Evolutionary conservation across 805 yeast genomes (phyloP).

Genomic region (Priceomyces castillae): DNA sequence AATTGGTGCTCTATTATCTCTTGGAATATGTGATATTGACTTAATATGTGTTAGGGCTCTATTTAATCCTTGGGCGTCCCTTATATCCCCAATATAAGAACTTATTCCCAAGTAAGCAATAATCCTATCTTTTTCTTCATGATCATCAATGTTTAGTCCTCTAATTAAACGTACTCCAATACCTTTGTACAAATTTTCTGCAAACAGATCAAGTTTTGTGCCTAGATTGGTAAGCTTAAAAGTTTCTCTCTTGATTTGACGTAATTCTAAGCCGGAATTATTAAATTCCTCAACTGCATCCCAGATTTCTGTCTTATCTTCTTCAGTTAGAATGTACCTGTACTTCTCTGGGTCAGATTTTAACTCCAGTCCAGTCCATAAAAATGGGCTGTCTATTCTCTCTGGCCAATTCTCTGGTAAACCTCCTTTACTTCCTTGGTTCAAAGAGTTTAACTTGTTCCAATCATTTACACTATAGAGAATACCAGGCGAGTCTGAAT

Average conservation of each 20-base stretch:
- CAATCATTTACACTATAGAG: constrained; percentile 9
- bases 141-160: constrained; percentile 9
- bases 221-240: constrained; percentile 6
- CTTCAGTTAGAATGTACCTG: constrained; percentile 7
- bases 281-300: constrained; percentile 6
- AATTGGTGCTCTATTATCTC: constrained; percentile 11
- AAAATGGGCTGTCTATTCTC: constrained; percentile 8
- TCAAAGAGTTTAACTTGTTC: constrained; percentile 5
- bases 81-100: constrained; percentile 10
- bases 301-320: constrained; percentile 6
- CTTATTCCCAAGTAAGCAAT: constrained; percentile 11
- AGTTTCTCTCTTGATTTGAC: constrained; percentile 5
- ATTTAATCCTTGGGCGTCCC: constrained; percentile 13
- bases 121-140: constrained; percentile 7
- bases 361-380: constrained; percentile 10
- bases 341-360: constrained; percentile 7
- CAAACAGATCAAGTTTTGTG: constrained; percentile 7
- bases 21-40: constrained; percentile 11
- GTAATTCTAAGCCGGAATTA: background rate
- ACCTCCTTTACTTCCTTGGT: background rate
- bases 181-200: constrained; percentile 9
- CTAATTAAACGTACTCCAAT: constrained; percentile 10
- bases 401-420: constrained; percentile 11
- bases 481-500: constrained; percentile 7
- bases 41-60: constrained; percentile 12